A percentile compares a stretch with the other conserved stretches of the same genome.
Evolutionary conservation across 2,329 filamentous ascomycete species (phyloP).

Genomic region (Hymenoscyphus scutula): DNA sequence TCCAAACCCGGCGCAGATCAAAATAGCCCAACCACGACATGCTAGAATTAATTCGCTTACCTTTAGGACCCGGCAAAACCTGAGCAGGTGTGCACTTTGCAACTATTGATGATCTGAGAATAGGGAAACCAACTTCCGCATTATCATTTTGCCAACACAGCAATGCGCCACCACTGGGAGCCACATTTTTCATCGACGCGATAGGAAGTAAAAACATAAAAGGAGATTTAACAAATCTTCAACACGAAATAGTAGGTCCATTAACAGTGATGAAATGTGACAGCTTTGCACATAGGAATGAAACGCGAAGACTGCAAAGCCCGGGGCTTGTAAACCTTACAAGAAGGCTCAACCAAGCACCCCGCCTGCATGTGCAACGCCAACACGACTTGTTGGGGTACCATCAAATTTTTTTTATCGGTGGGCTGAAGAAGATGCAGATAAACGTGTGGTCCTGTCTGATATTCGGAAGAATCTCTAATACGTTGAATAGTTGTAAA

Average conservation of each 20-base stretch:
- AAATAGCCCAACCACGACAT: slow-evolving; percentile 1
- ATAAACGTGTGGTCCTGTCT: not conserved
- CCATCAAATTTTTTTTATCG: not conserved
- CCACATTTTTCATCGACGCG: not conserved
- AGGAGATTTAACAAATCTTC: not conserved
- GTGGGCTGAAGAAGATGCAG: not conserved
- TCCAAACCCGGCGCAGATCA: slow-evolving; percentile 1
- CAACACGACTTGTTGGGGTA: not conserved
- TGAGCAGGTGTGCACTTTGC: not conserved
- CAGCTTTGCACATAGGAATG: not conserved
- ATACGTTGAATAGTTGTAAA: not conserved
- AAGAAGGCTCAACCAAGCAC: slow-evolving; percentile 1
- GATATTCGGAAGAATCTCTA: not conserved
- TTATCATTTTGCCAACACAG: not conserved
- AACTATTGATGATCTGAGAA: slow-evolving; percentile 9
- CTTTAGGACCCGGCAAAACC: not conserved
- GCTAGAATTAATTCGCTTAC: slow-evolving; percentile 1
- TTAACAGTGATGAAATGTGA: not conserved
- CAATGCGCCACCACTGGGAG: not conserved
- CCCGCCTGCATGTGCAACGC: slow-evolving; percentile 3
- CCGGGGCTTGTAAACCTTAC: not conserved
- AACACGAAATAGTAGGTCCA: not conserved
- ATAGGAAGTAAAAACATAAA: not conserved
- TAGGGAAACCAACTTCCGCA: not conserved
- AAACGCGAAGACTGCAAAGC: not conserved